Evolutionary conservation across 768 basidiomycete species (phyloP).

Genomic region (Hirschioporus abietinus): DNA sequence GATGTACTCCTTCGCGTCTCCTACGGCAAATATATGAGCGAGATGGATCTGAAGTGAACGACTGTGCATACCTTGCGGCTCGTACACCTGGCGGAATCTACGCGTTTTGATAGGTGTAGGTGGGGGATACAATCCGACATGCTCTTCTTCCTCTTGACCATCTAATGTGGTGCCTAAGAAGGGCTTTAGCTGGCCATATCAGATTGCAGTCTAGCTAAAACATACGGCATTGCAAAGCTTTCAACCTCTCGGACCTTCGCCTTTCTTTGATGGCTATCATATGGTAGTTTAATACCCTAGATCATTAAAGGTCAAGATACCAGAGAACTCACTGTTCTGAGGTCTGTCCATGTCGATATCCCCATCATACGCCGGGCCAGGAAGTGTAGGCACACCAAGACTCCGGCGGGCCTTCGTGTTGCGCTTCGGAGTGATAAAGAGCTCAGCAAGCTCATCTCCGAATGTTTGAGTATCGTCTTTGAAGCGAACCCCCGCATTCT

Average conservation of each 20-base stretch:
- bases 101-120: not conserved
- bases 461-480: not conserved
- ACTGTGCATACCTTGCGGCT: not conserved
- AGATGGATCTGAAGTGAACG: not conserved
- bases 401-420: not conserved
- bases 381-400: not conserved
- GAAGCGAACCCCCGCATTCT: not conserved
- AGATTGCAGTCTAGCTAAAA: not conserved
- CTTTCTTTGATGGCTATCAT: not conserved
- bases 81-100: not conserved
- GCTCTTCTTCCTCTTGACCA: not conserved
- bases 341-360: not conserved
- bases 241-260: not conserved
- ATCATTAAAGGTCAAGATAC: not conserved
- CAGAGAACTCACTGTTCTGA: too few relatives aligned
- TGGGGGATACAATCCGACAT: not conserved
- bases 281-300: not conserved
- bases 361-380: not conserved
- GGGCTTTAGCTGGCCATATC: not conserved
- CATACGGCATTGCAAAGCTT: not conserved
- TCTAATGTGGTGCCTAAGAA: not conserved
- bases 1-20: not conserved
- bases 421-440: not conserved
- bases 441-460: not conserved
- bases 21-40: not conserved